These are phyloP conservation scores for Xerocomellus intermedius DNA, from an alignment of 768 basidiomycete genomes.

Conservation along the genomic window DNA sequence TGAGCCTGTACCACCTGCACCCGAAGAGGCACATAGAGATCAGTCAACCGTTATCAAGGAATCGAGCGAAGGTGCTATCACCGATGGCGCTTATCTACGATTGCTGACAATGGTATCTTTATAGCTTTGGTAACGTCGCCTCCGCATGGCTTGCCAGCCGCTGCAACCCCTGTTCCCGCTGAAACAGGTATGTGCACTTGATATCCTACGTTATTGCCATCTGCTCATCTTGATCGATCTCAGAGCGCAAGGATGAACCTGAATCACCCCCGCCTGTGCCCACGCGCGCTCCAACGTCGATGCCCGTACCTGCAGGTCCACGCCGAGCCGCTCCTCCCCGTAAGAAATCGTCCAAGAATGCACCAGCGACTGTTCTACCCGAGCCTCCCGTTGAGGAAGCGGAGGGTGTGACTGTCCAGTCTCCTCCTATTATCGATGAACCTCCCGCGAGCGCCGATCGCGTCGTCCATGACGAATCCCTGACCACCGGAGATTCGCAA, in stretches of 20 bases:
- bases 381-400: slow-evolving; percentile 27
- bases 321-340: slow-evolving; percentile 75
- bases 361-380: slow-evolving; percentile 33
- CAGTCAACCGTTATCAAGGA: slow-evolving; percentile 6
- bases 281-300: slow-evolving; percentile 47
- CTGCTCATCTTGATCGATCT: slow-evolving; percentile 4
- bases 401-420: neutral
- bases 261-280: slow-evolving; percentile 33
- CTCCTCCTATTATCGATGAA: slow-evolving; percentile 7
- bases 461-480: neutral
- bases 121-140: slow-evolving; percentile 16
- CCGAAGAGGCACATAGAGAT: slow-evolving; percentile 19
- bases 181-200: slow-evolving; percentile 18
- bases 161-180: slow-evolving; percentile 2
- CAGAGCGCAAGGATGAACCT: slow-evolving; percentile 23
- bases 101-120: slow-evolving; percentile 4
- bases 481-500: slow-evolving; percentile 11
- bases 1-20: slow-evolving; percentile 14
- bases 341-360: slow-evolving; percentile 56
- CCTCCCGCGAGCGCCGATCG: slow-evolving; percentile 5
- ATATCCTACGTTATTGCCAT: neutral
- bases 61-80: slow-evolving; percentile 20
- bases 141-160: slow-evolving; percentile 6
- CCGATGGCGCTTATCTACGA: neutral
- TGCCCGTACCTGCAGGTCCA: slow-evolving; percentile 75